Evolutionary conservation across 208 protist genomes (phyloP), one percentile per base, ranked within the genome.

Genomic region (Angomonas deanei): DNA sequence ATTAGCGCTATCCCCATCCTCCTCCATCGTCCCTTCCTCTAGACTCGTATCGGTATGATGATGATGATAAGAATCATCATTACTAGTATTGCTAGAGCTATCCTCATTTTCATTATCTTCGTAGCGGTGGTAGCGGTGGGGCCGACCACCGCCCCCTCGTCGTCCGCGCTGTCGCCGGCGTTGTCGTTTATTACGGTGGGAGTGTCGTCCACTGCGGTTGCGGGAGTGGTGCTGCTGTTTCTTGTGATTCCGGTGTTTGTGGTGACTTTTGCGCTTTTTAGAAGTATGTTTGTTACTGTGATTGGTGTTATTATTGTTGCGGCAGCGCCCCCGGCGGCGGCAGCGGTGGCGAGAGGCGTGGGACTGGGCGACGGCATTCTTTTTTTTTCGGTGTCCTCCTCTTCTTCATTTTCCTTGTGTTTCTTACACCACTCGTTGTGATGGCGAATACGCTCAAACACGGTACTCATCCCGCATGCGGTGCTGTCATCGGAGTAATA

Each of bases 381-480:
- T 31, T 61, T 15, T 6, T 33, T 49, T 24, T 56, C 27, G n/a
- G 54, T 56, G 23, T 32, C 46, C 1, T 56, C 64, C 23, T 62
- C 54, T 10, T 63, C 56, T 23, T 70, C 55, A 15, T 63, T 28
- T n/a, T 61, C 56, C 6, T 63, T 57, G n/a, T 63, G 48, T 21
- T 63, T 32, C n/a, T 42, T 8, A 15, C 15, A 42, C 53, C 53
- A 58, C 23, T 34, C 6, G 4, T 21, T 13, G 42, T 74, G 68
- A 38, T 75, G 64, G 11, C 65, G 74, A 1, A 64, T 55, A 0
- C 71, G 70, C 10, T 72, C 61, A 0, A 70, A 46, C 46, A 70
- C 67, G 8, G 67, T 78, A 15, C 61, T 55, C n/a, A 49, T 59
- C 47, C 77, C 76, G 52, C 76, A 82, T 15, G 76, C 77, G 31